Evolutionary conservation across 2,329 filamentous ascomycete species (phyloP), one percentile per base, ranked within the genome.

Genomic region (Ophiostoma ulmi): DNA sequence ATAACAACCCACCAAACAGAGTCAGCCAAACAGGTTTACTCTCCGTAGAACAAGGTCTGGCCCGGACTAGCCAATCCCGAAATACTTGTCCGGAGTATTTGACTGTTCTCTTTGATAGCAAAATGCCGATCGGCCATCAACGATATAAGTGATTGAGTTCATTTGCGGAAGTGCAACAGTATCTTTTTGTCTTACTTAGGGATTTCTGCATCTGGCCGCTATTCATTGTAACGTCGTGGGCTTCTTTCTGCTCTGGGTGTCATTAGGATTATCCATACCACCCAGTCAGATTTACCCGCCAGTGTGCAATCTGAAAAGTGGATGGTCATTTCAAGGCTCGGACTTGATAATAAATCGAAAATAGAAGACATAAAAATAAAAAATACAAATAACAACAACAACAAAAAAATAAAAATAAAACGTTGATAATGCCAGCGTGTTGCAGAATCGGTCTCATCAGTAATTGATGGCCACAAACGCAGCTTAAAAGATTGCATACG

Each of bases 401-500:
- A 22, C 26, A n/a, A 26, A 55, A 55, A 2, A 10, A 13, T 4
- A 26, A 5, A 26, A 26, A 26, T 3, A 13, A 58, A n/a, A 20
- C 17, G 7, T 20, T 20, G 44, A 20, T 20, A 48, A n/a, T 48
- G 44, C 17, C 7, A 20, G 8, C 6, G 17, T 5, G 17, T 48
- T 1, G 44, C 31, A n/a, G 44, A 8, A 48, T 20, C 44, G 44
- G 17, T 20, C 17, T 20, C 17, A 20, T 48, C 17, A n/a, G n/a
- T 20, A 5, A 20, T 20, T 48, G 8, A 26, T 31, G 55, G 10
- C 22, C 26, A 31, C 8, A 61, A 26, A 31, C 22, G 8, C 22
- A 61, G 55, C 22, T 22, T 31, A 93, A 44, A 93, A 77, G 20
- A 94, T 84, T 10, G 94, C 93, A 83, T 95, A 97, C 3, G 93